Base-by-base conservation (phyloP, 306 rosid genomes). In the Corylus avellana region DNA sequence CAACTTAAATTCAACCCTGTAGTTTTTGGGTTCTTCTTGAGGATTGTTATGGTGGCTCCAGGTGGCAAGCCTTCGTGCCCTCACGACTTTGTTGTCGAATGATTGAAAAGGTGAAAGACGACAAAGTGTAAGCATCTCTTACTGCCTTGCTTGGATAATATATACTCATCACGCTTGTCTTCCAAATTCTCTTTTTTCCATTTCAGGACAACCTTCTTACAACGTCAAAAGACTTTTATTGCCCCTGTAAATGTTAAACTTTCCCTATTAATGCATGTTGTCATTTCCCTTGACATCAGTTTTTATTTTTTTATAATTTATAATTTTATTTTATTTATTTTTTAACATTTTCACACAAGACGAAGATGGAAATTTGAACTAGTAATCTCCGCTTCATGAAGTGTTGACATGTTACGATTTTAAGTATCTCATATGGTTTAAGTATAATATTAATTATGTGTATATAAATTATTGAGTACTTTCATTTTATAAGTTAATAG, bases 11-110 rank as follows among this genome's bases (percentile, higher is more conserved):
- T 62, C 46, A 11, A 71, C 70, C 74, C 73, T 62, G 75, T 16
- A 42, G 82, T 72, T 74, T 54, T 80, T 80, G 79, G 78, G 79
- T 54, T 77, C 77, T 51, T 85, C 18, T 73, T 61, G 56, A 73
- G 74, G 83, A 67, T 83, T 72, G 73, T 70, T 88, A 73, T 77
- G 78, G 87, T 55, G 89, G 82, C 87, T 93, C 96, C 98, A 93
- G 20, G 81, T 93, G 97, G 98, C 94, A 83, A 20, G 61, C 39
- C 13, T 72, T 77, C 75, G 54, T 73, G 90, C 87, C 53, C 75
- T 81, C 72, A 75, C 25, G 58, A 77, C 79, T 68, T 66, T 61
- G 46, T 22, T 10, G 77, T 89, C 91, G 72, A 84, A 59, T 79
- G 78, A 70, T 86, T 86, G 96, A 89, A 90, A 72, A 61, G 10